A percentile compares a stretch with the other conserved stretches of the same genome.
Evolutionary conservation across 2,329 filamentous ascomycete genomes (phyloP).

Genomic region (Anthostomella pinea): DNA sequence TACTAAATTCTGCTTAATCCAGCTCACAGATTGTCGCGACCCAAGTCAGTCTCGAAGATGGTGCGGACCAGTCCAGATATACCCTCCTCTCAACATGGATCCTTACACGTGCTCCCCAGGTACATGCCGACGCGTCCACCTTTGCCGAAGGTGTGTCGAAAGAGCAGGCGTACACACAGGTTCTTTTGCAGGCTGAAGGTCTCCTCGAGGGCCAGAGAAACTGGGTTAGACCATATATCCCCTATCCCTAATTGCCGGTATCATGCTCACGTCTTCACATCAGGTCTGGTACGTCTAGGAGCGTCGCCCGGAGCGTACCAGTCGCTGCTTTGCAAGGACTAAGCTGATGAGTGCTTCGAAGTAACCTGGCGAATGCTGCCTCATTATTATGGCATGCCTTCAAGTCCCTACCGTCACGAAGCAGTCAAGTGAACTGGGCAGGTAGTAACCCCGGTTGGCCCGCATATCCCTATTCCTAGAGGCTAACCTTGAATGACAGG

Average conservation of each 20-base stretch:
- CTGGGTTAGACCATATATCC: slow-evolving; percentile 57
- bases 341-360: slow-evolving; percentile 34
- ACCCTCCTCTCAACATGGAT: no score
- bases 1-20: no score
- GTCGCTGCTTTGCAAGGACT: not conserved
- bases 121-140: slow-evolving; percentile 76
- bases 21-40: no score
- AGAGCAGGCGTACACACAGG: slow-evolving; percentile 69
- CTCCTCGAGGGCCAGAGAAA: slow-evolving; percentile 73
- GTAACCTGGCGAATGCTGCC: slow-evolving; percentile 74
- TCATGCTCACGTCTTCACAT: slow-evolving; percentile 12
- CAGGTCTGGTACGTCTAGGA: slow-evolving; percentile 40
- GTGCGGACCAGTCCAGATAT: no score
- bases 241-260: not conserved
- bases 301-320: not conserved
- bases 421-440: slow-evolving; percentile 72
- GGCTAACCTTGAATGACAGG: slow-evolving; percentile 41
- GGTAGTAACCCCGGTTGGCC: slow-evolving; percentile 38
- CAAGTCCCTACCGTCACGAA: slow-evolving; percentile 66
- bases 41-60: no score
- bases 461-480: slow-evolving; percentile 1
- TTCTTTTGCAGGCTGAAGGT: slow-evolving; percentile 66
- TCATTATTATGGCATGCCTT: slow-evolving; percentile 78
- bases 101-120: no score
- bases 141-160: slow-evolving; percentile 67